phyloP scores from a whole-genome alignment of 169 alveolate species.

The Toxoplasma gondii region DNA sequence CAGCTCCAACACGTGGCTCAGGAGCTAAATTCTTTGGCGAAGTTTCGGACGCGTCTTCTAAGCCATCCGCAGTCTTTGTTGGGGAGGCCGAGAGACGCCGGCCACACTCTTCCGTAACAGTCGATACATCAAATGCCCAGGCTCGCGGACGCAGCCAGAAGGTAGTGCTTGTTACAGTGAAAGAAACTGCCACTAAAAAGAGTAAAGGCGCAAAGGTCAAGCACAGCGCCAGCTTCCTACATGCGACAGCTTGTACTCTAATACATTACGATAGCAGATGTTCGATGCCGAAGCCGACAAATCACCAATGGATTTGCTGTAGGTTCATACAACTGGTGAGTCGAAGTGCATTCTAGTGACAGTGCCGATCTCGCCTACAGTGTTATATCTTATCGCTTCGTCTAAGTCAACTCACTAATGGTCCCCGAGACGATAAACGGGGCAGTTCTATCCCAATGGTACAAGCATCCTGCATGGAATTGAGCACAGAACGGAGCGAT shows the following conservation, averaged over 20 bases:
- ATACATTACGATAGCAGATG: no score
- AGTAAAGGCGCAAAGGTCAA: not conserved
- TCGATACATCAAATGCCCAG: not conserved
- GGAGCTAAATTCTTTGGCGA: not conserved
- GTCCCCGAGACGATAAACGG: not conserved
- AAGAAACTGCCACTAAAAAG: not conserved
- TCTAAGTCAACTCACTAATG: not conserved
- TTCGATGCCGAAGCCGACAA: no score
- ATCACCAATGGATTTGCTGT: no score
- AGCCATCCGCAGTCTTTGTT: not conserved
- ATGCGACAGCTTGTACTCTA: no score
- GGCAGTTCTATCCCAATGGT: not conserved
- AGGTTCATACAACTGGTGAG: no score
- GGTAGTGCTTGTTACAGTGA: not conserved
- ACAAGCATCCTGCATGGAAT: not conserved
- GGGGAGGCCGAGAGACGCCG: not conserved
- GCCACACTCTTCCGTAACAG: not conserved
- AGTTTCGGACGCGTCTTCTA: not conserved
- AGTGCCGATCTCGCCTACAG: no score
- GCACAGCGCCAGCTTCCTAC: not conserved
- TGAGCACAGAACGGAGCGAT: not conserved
- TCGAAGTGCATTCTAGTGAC: no score
- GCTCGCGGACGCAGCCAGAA: not conserved
- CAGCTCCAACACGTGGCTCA: not conserved
- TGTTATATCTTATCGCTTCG: no score